Evolutionary conservation across 208 protist species (phyloP).

Genomic region (Leishmania gerbilli): DNA sequence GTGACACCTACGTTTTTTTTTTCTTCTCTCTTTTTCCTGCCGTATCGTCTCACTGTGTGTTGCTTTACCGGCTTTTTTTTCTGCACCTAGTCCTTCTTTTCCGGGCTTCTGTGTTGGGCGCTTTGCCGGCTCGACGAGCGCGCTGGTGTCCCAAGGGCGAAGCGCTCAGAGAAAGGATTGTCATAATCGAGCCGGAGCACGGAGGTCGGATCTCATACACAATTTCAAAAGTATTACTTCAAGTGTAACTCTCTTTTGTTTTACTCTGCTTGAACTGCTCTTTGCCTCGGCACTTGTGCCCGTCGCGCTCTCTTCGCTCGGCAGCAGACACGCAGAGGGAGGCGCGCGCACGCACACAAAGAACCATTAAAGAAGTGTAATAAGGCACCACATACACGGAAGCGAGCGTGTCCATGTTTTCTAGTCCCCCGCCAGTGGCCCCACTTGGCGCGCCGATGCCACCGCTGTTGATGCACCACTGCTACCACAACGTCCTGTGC

Average conservation of each 20-base stretch:
- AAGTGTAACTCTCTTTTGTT: neutral
- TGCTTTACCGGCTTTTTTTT: slow-evolving; percentile 7
- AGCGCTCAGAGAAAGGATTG: neutral
- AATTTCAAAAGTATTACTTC: neutral
- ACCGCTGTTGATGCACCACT: slow-evolving; percentile 40
- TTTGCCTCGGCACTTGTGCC: neutral
- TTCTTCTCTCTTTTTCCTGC: slow-evolving; percentile 1
- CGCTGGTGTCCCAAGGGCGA: neutral
- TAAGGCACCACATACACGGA: too few species aligned
- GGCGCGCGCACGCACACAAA: neutral
- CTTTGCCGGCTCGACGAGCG: neutral
- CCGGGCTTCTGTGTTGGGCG: neutral
- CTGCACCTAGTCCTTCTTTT: slow-evolving; percentile 4
- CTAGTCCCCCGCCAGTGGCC: slow-evolving; percentile 6
- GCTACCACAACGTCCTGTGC: slow-evolving; percentile 46
- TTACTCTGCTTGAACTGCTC: neutral
- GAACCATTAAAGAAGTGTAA: neutral
- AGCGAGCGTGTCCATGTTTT: slow-evolving; percentile 9
- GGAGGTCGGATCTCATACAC: neutral
- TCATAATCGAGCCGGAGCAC: neutral
- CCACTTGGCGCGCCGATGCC: slow-evolving; percentile 1
- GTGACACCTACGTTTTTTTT: neutral
- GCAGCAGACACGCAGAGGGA: neutral
- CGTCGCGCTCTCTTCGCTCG: neutral
- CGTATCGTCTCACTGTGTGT: slow-evolving; percentile 13